phyloP scores from a whole-genome alignment of 139 green algal genomes.

The Limnomonas spitsbergensis region DNA sequence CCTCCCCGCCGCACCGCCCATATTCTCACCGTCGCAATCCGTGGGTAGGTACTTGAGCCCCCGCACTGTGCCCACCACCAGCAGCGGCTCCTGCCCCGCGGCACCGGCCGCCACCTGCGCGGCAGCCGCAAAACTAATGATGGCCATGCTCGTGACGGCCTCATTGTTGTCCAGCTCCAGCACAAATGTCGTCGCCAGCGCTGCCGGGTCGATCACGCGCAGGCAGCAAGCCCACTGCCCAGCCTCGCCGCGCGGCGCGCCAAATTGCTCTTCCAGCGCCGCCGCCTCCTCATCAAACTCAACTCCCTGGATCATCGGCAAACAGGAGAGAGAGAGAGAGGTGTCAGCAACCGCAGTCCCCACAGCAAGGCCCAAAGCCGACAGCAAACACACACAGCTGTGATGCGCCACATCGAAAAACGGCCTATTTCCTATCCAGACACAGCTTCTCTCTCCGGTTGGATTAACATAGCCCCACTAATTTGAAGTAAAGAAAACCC shows the following conservation, averaged over 20 bases:
- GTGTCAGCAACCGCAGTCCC: not conserved
- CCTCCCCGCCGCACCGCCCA: too few relatives aligned
- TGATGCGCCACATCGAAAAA: too few relatives aligned
- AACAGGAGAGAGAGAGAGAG: not conserved
- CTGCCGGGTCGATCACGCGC: slow-evolving; percentile 76
- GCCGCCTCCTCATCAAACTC: slow-evolving; percentile 71
- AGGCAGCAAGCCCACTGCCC: slow-evolving; percentile 91
- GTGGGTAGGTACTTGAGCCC: slow-evolving; percentile 82
- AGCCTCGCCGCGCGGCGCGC: slow-evolving; percentile 58
- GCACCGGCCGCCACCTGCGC: slow-evolving; percentile 12
- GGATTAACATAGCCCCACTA: too few relatives aligned
- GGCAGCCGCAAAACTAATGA: slow-evolving; percentile 62
- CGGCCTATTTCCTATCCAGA: too few relatives aligned
- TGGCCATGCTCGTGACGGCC: slow-evolving; percentile 67
- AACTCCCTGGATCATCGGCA: slow-evolving; percentile 43
- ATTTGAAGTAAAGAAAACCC: too few relatives aligned
- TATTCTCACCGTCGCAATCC: slow-evolving; percentile 49
- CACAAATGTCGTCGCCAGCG: slow-evolving; percentile 50
- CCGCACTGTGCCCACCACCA: slow-evolving; percentile 67
- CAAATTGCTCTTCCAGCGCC: slow-evolving; percentile 77
- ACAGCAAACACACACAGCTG: too few relatives aligned
- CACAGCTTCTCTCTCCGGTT: too few relatives aligned
- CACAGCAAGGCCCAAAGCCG: not conserved
- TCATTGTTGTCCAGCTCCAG: slow-evolving; percentile 88
- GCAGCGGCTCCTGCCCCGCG: slow-evolving; percentile 41